A percentile compares a stretch with the other conserved stretches of the same genome.
Evolutionary conservation across 2,329 filamentous ascomycete species (phyloP).

Genomic region (Pyrenophora teres): DNA sequence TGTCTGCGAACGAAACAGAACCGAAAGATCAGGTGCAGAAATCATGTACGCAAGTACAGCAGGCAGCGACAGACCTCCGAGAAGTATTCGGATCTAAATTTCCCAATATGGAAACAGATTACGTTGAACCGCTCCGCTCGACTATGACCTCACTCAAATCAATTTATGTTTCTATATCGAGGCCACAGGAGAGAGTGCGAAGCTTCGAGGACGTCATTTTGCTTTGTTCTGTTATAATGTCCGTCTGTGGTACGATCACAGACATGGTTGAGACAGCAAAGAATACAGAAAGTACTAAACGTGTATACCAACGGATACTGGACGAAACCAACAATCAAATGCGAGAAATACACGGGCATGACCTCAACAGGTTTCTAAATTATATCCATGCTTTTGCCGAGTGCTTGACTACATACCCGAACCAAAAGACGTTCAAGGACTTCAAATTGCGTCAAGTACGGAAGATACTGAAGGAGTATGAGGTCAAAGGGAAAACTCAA

Average conservation of each 20-base stretch:
- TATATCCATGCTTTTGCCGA: slow-evolving; percentile 30
- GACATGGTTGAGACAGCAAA: slow-evolving; percentile 31
- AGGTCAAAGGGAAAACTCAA: slow-evolving; percentile 22
- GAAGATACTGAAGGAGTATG: slow-evolving; percentile 25
- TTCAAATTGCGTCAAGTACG: slow-evolving; percentile 27
- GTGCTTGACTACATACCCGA: too few relatives aligned
- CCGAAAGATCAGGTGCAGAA: slow-evolving; percentile 25
- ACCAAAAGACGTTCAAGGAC: too few relatives aligned
- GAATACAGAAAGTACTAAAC: slow-evolving; percentile 9
- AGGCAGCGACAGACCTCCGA: slow-evolving; percentile 17
- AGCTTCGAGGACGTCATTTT: slow-evolving; percentile 26
- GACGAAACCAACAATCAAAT: slow-evolving; percentile 34
- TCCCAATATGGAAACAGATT: slow-evolving; percentile 17
- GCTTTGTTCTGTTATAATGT: slow-evolving; percentile 30
- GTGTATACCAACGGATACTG: slow-evolving; percentile 22
- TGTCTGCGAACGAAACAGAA: slow-evolving; percentile 14
- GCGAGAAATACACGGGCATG: slow-evolving; percentile 18
- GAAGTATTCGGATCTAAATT: slow-evolving; percentile 19
- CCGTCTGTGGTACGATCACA: slow-evolving; percentile 26
- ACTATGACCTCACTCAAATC: slow-evolving; percentile 22
- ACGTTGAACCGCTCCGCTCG: slow-evolving; percentile 21
- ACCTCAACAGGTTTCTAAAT: slow-evolving; percentile 23
- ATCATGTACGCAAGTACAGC: slow-evolving; percentile 23
- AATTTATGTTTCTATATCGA: slow-evolving; percentile 21
- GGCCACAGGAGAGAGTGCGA: slow-evolving; percentile 9